phyloP scores from a whole-genome alignment of 257 asterid species.

The Solanum clarkiae region DNA sequence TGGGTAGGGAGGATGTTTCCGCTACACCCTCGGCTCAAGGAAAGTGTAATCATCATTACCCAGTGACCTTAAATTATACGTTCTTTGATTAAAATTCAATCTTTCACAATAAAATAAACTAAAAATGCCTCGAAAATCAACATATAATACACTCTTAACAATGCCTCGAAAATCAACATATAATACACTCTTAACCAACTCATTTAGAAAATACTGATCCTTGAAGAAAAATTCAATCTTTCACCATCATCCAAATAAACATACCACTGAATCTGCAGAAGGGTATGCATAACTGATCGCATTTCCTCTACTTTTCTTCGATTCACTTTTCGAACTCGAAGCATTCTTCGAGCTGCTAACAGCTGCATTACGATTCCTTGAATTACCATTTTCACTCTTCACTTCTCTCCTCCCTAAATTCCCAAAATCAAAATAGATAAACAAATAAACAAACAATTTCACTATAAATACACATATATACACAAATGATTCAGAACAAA shows the following conservation, averaged over 20 bases:
- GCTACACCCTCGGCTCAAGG: background rate
- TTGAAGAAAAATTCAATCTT: background rate
- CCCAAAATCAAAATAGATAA: background rate
- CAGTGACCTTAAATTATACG: background rate
- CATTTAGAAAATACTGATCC: background rate
- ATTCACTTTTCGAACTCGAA: conserved; percentile 13
- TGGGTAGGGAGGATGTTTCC: background rate
- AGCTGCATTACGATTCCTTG: conserved; percentile 28
- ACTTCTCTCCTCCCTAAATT: conserved; percentile 33
- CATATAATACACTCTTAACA: background rate
- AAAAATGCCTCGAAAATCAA: background rate
- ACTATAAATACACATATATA: background rate
- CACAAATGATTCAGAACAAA: background rate
- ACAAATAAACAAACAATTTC: background rate
- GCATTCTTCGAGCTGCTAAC: conserved; percentile 15
- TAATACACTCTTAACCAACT: background rate
- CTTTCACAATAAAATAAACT: background rate
- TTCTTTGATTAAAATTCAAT: background rate
- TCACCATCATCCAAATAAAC: background rate
- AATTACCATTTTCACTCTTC: conserved; percentile 23
- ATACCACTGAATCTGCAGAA: conserved; percentile 37
- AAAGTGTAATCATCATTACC: background rate
- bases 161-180: background rate
- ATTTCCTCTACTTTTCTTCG: conserved; percentile 28
- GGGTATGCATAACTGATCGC: conserved; percentile 43